A percentile compares a stretch with the other conserved stretches of the same genome.
phyloP scores from a whole-genome alignment of 352 stramenopile genomes.

The Globisporangium middletonii region DNA sequence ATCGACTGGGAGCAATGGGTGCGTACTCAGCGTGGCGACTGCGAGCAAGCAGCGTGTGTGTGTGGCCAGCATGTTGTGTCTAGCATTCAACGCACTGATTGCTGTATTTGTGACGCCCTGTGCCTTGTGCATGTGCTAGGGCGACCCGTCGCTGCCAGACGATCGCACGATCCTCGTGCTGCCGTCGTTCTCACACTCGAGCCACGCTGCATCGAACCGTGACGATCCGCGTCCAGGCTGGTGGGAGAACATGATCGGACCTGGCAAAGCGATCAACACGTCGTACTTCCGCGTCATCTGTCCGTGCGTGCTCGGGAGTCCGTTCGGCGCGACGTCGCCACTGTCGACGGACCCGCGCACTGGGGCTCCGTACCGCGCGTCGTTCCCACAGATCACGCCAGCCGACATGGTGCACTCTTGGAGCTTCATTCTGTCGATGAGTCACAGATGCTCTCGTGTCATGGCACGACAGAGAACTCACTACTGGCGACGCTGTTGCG shows the following conservation, averaged over 20 bases:
- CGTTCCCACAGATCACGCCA: constrained; percentile 81
- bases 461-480: neutral
- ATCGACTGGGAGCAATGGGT: constrained; percentile 84
- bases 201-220: constrained; percentile 75
- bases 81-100: neutral
- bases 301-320: constrained; percentile 76
- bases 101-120: neutral
- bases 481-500: too few species aligned
- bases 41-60: neutral
- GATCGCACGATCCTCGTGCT: constrained; percentile 79
- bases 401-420: constrained; percentile 58
- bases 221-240: constrained; percentile 75
- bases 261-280: constrained; percentile 83
- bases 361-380: constrained; percentile 51
- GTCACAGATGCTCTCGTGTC: neutral
- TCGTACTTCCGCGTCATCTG: constrained; percentile 87
- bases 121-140: constrained; percentile 13
- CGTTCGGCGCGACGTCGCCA: constrained; percentile 79
- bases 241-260: constrained; percentile 88
- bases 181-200: constrained; percentile 85
- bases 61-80: neutral
- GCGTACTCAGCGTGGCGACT: neutral
- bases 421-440: neutral
- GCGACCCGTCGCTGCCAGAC: constrained; percentile 55
- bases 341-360: constrained; percentile 52